A percentile compares a stretch with the other conserved stretches of the same genome.
Conservation (phyloP, 768 basidiomycete genomes). For the Tricholoma matsutake region DNA sequence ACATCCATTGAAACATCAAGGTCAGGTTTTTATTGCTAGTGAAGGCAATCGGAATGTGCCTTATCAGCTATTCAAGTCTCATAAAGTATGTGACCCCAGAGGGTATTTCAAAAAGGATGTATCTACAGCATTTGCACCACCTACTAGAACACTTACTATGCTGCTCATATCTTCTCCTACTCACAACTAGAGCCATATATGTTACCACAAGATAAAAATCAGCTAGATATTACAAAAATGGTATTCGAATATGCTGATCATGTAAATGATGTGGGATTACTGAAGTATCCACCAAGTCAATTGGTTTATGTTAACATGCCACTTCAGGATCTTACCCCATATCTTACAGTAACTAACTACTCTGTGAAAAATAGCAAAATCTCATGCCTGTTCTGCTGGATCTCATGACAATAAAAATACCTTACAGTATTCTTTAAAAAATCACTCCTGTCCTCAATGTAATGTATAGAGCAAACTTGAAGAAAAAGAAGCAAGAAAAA, state of each 20-base stretch:
- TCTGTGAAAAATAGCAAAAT: too few species aligned
- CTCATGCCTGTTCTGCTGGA: not conserved
- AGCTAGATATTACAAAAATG: too few species aligned
- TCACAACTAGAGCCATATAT: not conserved
- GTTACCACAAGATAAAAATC: too few species aligned
- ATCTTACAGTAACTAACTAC: not conserved
- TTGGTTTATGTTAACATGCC: too few species aligned
- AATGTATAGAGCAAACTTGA: not conserved
- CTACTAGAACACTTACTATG: not conserved
- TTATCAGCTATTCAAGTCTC: too few species aligned
- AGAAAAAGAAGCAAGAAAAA: not conserved
- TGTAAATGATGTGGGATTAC: too few species aligned
- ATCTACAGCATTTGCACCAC: not conserved
- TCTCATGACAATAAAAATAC: not conserved
- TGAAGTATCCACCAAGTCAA: too few species aligned
- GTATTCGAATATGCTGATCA: too few species aligned
- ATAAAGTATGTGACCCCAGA: not conserved
- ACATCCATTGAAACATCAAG: too few species aligned
- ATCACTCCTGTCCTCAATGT: not conserved
- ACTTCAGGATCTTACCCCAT: not conserved
- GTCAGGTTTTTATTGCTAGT: too few species aligned
- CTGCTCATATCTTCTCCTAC: not conserved
- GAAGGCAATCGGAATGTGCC: too few species aligned
- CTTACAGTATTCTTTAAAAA: not conserved
- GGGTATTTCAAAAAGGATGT: not conserved